A percentile compares a stretch with the other conserved stretches of the same genome.
Evolutionary conservation across 768 basidiomycete genomes (phyloP).

Genomic region (Dioszegia crocea): DNA sequence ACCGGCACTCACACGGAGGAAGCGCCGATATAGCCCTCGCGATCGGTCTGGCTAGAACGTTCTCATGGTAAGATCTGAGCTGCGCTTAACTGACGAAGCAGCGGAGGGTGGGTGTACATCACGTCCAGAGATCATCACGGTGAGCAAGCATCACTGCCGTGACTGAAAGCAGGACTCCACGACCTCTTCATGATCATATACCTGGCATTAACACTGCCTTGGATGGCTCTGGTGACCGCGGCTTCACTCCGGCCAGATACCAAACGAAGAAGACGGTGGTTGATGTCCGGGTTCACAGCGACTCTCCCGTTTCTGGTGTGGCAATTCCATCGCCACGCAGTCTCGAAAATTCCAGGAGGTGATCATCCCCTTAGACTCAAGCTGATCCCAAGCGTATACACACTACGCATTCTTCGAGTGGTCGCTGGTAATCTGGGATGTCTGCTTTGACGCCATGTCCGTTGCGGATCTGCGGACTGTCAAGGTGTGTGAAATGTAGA

Average conservation of each 20-base stretch:
- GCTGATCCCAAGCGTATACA: constrained; percentile 66
- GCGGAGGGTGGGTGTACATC: constrained; percentile 86
- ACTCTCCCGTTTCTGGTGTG: constrained; percentile 70
- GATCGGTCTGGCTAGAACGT: constrained; percentile 65
- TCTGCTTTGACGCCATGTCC: constrained; percentile 40
- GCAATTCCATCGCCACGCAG: constrained; percentile 81
- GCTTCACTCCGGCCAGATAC: constrained; percentile 51
- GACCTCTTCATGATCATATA: constrained; percentile 85
- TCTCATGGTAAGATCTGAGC: constrained; percentile 57
- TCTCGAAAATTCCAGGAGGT: constrained; percentile 74
- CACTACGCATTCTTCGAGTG: constrained; percentile 83
- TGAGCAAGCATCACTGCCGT: constrained; percentile 10
- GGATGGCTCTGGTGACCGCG: constrained; percentile 72
- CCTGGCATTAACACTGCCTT: constrained; percentile 76
- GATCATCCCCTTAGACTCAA: too few species aligned
- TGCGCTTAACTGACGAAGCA: constrained; percentile 6
- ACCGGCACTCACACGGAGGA: constrained; percentile 35
- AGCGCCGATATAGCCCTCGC: constrained; percentile 57
- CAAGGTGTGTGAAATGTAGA: background rate
- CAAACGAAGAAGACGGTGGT: constrained; percentile 53
- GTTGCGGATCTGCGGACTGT: constrained; percentile 23
- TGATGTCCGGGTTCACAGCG: constrained; percentile 65
- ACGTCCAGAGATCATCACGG: constrained; percentile 72
- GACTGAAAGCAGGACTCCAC: constrained; percentile 57
- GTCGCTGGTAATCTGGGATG: constrained; percentile 52